Percentiles rank a stretch among this genome's conserved stretches.
Evolutionary conservation across 2,329 filamentous ascomycete genomes (phyloP).

Genomic region (Arthrobotrys iridis): DNA sequence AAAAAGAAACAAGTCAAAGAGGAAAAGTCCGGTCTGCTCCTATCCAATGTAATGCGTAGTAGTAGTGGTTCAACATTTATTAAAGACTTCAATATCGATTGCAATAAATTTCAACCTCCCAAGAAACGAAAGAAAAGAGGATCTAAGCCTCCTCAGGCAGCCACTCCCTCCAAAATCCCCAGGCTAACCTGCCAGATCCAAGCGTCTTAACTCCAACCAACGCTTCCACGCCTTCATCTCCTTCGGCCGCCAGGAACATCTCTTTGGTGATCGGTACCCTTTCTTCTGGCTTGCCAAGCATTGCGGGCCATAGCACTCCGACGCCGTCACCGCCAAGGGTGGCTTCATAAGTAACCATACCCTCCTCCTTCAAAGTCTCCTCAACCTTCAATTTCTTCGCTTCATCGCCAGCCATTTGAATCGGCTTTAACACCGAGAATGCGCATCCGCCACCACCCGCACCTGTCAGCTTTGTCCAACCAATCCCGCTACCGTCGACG

Average conservation of each 20-base stretch:
- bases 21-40: constrained; percentile 17
- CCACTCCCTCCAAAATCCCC: constrained; percentile 81
- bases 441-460: constrained; percentile 95
- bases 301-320: constrained; percentile 90
- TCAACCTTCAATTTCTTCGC: constrained; percentile 71
- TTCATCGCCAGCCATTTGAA: constrained; percentile 57
- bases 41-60: constrained; percentile 12
- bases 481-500: constrained; percentile 86
- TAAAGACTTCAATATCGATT: constrained; percentile 17
- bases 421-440: constrained; percentile 79
- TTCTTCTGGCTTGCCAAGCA: constrained; percentile 78
- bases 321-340: constrained; percentile 93
- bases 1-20: background rate
- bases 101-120: background rate
- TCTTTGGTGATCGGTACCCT: constrained; percentile 94
- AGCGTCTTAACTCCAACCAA: constrained; percentile 81
- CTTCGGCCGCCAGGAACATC: constrained; percentile 83
- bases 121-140: background rate
- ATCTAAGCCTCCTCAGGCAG: constrained; percentile 58
- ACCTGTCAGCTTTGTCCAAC: constrained; percentile 97
- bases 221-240: constrained; percentile 83
- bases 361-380: constrained; percentile 72
- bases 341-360: constrained; percentile 85
- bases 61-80: background rate
- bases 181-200: constrained; percentile 76